Evolutionary conservation across 768 basidiomycete species (phyloP).

Genomic region (Floccularia luteovirens): DNA sequence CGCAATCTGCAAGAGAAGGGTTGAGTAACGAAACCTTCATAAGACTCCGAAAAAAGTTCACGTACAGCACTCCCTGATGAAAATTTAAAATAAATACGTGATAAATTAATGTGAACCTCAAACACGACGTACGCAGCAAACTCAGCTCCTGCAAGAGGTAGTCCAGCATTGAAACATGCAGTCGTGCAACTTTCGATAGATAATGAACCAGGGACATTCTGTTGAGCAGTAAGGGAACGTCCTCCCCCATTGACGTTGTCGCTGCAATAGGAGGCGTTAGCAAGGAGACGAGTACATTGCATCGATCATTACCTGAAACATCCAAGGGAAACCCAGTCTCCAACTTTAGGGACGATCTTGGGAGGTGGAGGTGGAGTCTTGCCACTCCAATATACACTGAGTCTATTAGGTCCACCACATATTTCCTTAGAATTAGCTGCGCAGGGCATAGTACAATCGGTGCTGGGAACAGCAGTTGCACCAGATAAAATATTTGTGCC

Average conservation of each 20-base stretch:
- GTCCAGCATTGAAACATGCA: constrained; percentile 52
- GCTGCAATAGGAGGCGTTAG: constrained; percentile 15
- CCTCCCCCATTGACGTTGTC: constrained; percentile 34
- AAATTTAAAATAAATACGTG: constrained; percentile 24
- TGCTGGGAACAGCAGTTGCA: constrained; percentile 30
- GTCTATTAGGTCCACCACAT: constrained; percentile 53
- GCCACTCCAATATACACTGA: constrained; percentile 64
- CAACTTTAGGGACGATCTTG: constrained; percentile 41
- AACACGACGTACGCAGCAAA: constrained; percentile 23
- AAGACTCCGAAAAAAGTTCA: constrained; percentile 9
- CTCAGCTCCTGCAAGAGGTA: constrained; percentile 28
- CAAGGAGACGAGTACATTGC: constrained; percentile 15
- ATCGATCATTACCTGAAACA: constrained; percentile 52
- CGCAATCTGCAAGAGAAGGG: constrained; percentile 36
- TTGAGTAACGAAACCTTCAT: constrained; percentile 5
- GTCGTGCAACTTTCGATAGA: constrained; percentile 52
- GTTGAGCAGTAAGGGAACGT: constrained; percentile 30
- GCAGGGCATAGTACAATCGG: constrained; percentile 59
- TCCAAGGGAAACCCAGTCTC: constrained; percentile 65
- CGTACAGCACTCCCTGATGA: constrained; percentile 50
- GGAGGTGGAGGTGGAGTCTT: constrained; percentile 48
- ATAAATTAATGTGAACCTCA: background rate
- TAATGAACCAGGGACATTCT: constrained; percentile 30
- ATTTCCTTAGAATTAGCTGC: constrained; percentile 46
- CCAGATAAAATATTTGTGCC: constrained; percentile 45